Evolutionary conservation across 2,329 filamentous ascomycete species (phyloP).

Genomic region (Alternaria angustiovoidea): DNA sequence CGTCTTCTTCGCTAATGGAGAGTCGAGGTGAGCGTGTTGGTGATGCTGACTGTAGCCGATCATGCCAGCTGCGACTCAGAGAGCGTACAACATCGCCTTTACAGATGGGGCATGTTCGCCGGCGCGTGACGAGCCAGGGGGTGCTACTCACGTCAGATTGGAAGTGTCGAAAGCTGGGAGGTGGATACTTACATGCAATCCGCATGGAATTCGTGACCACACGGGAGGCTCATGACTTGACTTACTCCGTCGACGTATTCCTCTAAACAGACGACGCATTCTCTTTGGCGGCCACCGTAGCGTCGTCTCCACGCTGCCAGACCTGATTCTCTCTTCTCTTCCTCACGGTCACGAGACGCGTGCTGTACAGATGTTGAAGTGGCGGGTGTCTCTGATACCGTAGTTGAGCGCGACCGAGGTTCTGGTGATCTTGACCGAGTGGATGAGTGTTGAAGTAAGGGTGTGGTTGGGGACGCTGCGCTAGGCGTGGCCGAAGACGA

Average conservation of each 20-base stretch:
- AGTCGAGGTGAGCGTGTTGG: constrained; percentile 25
- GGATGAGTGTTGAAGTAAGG: constrained; percentile 68
- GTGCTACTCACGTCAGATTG: constrained; percentile 66
- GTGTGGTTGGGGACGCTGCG: constrained; percentile 77
- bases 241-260: constrained; percentile 96
- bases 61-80: constrained; percentile 45
- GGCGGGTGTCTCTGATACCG: constrained; percentile 66
- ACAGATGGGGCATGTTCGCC: constrained; percentile 97
- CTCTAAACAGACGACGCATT: constrained; percentile 96
- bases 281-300: constrained; percentile 73
- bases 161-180: neutral
- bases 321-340: constrained; percentile 62
- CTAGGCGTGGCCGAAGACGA: constrained; percentile 69
- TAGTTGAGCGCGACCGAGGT: constrained; percentile 70
- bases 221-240: constrained; percentile 94
- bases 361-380: constrained; percentile 41
- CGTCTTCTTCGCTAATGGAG: constrained; percentile 51
- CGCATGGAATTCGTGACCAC: constrained; percentile 96
- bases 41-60: constrained; percentile 35
- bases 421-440: constrained; percentile 48
- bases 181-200: constrained; percentile 89
- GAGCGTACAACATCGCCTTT: constrained; percentile 89
- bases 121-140: constrained; percentile 93
- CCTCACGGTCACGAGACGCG: constrained; percentile 48
- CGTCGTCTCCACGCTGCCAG: constrained; percentile 63